Evolutionary conservation across 2,329 filamentous ascomycete genomes (phyloP), one percentile per base, ranked within the genome.

Genomic region (Xylariaceae sp.): DNA sequence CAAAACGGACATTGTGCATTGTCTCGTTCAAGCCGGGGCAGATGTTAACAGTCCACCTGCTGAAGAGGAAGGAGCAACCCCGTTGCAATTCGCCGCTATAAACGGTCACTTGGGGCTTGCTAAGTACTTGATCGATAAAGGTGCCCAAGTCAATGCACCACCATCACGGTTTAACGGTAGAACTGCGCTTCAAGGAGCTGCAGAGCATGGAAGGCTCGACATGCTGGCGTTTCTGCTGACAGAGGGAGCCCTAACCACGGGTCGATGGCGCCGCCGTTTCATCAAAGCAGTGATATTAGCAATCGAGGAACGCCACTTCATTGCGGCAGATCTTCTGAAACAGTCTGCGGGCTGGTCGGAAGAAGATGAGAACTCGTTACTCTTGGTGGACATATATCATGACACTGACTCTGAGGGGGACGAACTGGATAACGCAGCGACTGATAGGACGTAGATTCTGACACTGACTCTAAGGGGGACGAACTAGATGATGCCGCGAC

Each of bases 121-220:
- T 8, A 53, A 34, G n/a, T 40, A 40, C 11, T 26, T 53, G 26
- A 40, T 53, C 26, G 41, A 46, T 23, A 1, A 24, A 24, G 41
- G 41, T 19, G 50, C 41, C 26, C 16, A 46, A 26, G 34, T 46
- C 26, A 40, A 47, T 47, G 50, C 50, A 40, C 33, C 26, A 21
- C 41, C 41, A 53, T 19, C 33, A 19, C 23, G 8, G 41, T 1
- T 3, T 2, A 2, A 4, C 6, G 51, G 43, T 19, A 40, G 51
- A 34, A 47, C 51, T 23, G 34, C 43, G 6, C 51, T 48, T 23
- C 14, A 54, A 23, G 43, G 34, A 34, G 51, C 51, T 11, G 43
- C 43, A 19, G 43, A 54, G 36, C 14, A 43, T 41, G 51, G 43
- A 48, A 41, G 51, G 36, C 43, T 54, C 44, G 51, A 54, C 24